Base-by-base conservation (phyloP, 1,284 basidiomycete genomes). In the Ganoderma lucidum region DNA sequence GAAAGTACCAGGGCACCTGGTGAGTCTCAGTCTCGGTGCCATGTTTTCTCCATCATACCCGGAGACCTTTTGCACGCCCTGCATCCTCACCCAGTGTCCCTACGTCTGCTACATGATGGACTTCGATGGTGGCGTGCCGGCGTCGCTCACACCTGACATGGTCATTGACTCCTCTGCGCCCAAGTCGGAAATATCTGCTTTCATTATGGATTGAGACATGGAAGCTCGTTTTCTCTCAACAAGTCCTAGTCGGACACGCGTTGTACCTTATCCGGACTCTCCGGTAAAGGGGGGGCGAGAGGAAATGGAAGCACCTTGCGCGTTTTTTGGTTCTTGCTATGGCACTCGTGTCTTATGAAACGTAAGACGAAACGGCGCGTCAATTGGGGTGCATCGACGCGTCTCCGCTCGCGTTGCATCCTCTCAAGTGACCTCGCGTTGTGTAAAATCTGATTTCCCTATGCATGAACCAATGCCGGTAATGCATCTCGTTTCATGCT, bases 1-100 rank as follows among this genome's bases (percentile, higher is more conserved):
- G 98, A 56, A 98, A 98, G 83, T 99, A 99, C 81, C 98, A 99
- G 81, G 98, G 98, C 70, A 99, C 98, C 63, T 99, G 98, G 97
- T 96, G 76, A 79, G 85, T 78, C 48, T 60, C 37, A 42, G 23
- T 64, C 6, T 64, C 4, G 6, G 30, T 8, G 10, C 41, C 8
- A 8, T 8, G n/a, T 10, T 32, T 19, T 48, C 59, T 41, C 23
- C 35, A 37, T 39, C 58, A 28, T 41, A 12, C 9, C 8, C 5
- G n/a, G n/a, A 56, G 53, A 35, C 53, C 14, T 12, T 42, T 42
- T 44, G 39, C 39, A 44, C n/a, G 37, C 30, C 14, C 30, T 30
- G 12, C 23, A 23, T 41, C 19, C 23, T 42, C 12, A 5, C 15
- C 30, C 30, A 8, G 53, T 32, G 8, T 32, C 30, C 6, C 8